Percentiles rank a stretch among this genome's conserved stretches.
Conservation (phyloP, 805 yeast species). For the Yarrowia divulgata region DNA sequence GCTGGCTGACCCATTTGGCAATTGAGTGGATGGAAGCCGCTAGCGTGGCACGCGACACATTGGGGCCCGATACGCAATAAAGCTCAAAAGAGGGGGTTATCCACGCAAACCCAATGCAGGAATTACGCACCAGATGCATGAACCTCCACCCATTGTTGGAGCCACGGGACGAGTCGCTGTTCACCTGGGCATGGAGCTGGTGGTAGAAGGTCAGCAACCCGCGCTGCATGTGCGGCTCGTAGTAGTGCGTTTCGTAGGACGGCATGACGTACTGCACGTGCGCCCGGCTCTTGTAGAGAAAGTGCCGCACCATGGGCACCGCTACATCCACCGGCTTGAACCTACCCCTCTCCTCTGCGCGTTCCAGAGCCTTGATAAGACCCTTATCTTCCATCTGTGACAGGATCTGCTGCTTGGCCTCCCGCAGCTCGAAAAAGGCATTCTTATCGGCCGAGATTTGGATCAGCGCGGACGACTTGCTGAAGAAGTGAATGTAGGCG, state of each 20-base stretch:
- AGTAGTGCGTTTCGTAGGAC: constrained; percentile 52
- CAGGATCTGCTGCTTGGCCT: constrained; percentile 62
- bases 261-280: constrained; percentile 70
- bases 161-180: constrained; percentile 44
- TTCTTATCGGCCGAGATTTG: constrained; percentile 75
- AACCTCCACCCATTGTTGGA: constrained; percentile 46
- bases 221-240: constrained; percentile 44
- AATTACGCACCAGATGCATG: constrained; percentile 45
- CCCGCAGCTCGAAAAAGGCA: constrained; percentile 77
- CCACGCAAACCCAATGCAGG: constrained; percentile 59
- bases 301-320: constrained; percentile 71
- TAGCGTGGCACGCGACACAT: constrained; percentile 62
- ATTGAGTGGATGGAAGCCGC: constrained; percentile 68
- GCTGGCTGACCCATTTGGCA: constrained; percentile 76
- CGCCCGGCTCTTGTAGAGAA: constrained; percentile 74
- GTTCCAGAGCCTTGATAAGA: constrained; percentile 53
- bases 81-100: constrained; percentile 66
- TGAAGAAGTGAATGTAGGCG: constrained; percentile 72
- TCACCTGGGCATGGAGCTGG: constrained; percentile 51
- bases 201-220: constrained; percentile 47
- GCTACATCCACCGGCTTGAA: constrained; percentile 60
- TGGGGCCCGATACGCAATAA: constrained; percentile 66
- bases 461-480: constrained; percentile 54
- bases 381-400: constrained; percentile 52
- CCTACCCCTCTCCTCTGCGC: constrained; percentile 50